Conservation (phyloP, 2,329 filamentous ascomycete genomes). For the Neofusicoccum kwambonambiense region DNA sequence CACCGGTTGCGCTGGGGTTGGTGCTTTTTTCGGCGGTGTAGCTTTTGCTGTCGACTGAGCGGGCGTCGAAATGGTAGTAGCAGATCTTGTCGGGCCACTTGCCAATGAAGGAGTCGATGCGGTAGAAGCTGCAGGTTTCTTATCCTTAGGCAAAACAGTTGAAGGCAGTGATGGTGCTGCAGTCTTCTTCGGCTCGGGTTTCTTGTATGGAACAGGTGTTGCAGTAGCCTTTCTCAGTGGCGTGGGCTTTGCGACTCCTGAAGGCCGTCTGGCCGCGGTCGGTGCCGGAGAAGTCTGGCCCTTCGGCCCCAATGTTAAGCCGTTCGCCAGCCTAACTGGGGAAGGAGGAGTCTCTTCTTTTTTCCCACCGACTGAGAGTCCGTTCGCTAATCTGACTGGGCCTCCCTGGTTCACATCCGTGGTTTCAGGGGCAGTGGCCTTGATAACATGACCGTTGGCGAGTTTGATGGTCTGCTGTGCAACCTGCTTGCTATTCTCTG, state of each 20-base stretch:
- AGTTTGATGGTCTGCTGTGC: slow-evolving; percentile 16
- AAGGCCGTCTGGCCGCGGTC: not conserved
- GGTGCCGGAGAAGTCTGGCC: not conserved
- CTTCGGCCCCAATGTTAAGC: not conserved
- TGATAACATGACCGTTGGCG: slow-evolving; percentile 14
- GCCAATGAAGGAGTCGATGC: not conserved
- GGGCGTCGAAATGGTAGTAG: not conserved
- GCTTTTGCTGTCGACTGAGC: not conserved
- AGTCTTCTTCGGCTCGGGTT: not conserved
- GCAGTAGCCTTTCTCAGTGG: not conserved
- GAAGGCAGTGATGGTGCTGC: not conserved
- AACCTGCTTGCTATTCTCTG: slow-evolving; percentile 9
- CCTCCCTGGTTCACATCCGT: slow-evolving; percentile 3
- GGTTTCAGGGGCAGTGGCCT: not conserved
- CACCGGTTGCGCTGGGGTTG: not conserved
- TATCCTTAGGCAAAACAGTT: slow-evolving; percentile 1
- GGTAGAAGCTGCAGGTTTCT: not conserved
- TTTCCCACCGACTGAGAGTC: not conserved
- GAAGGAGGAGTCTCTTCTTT: not conserved
- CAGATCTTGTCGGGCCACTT: not conserved
- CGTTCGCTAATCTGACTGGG: slow-evolving; percentile 2
- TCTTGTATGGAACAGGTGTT: not conserved
- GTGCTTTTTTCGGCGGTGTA: not conserved
- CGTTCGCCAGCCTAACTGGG: slow-evolving; percentile 5
- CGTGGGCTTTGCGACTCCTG: not conserved